Conservation (phyloP, 2,329 filamentous ascomycete genomes). For the Ceratocystis albifundus region DNA sequence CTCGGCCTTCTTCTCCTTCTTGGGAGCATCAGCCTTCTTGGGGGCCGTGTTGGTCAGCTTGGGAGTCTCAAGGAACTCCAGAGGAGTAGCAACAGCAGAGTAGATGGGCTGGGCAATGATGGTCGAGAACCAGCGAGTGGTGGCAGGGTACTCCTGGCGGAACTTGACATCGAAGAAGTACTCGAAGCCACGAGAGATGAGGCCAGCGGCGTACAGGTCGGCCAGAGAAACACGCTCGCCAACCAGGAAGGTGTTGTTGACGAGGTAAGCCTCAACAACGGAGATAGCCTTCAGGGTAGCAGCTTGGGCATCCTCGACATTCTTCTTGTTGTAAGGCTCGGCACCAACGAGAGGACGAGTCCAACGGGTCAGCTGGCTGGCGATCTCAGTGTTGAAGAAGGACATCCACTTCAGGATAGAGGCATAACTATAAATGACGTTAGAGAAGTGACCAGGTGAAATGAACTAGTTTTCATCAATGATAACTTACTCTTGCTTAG, state of each 20-base stretch:
- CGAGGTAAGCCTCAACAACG: slow-evolving; percentile 76
- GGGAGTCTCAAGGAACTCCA: slow-evolving; percentile 71
- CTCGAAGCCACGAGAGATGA: slow-evolving; percentile 80
- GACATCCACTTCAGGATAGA: slow-evolving; percentile 98
- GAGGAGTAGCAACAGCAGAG: slow-evolving; percentile 63
- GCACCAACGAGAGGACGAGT: slow-evolving; percentile 75
- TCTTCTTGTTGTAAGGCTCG: slow-evolving; percentile 95
- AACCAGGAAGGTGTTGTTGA: slow-evolving; percentile 90
- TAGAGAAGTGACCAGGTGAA: background rate
- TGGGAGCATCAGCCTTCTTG: slow-evolving; percentile 67
- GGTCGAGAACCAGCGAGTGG: slow-evolving; percentile 89
- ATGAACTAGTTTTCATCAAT: background rate
- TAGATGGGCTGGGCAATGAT: slow-evolving; percentile 87
- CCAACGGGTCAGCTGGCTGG: slow-evolving; percentile 63
- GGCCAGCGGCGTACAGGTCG: slow-evolving; percentile 71
- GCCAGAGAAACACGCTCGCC: slow-evolving; percentile 95
- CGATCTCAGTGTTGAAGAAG: slow-evolving; percentile 81
- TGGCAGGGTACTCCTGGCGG: slow-evolving; percentile 70
- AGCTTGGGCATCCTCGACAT: slow-evolving; percentile 68
- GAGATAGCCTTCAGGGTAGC: slow-evolving; percentile 53
- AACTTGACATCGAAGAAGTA: slow-evolving; percentile 88
- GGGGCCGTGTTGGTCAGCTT: slow-evolving; percentile 58
- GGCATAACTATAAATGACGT: slow-evolving; percentile 52
- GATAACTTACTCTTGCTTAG: slow-evolving; percentile 80
- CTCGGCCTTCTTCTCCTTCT: slow-evolving; percentile 34